Percentiles rank a stretch among this genome's conserved stretches.
These are phyloP conservation scores for Spathaspora passalidarum DNA, from an alignment of 805 yeast species.

Conservation along the genomic window DNA sequence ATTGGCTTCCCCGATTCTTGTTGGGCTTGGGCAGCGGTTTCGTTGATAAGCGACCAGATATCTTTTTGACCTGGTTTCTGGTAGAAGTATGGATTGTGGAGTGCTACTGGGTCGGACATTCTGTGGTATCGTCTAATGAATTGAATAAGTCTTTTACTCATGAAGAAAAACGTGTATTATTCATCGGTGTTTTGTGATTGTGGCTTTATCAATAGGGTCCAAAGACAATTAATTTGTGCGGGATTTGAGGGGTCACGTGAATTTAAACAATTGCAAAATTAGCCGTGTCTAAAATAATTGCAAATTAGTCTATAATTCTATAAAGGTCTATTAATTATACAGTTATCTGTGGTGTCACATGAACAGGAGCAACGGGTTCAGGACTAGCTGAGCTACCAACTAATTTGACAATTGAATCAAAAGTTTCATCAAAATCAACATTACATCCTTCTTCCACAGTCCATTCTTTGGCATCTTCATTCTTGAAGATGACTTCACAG, in stretches of 20 bases:
- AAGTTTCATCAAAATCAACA: conserved; percentile 3
- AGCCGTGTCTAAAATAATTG: no score
- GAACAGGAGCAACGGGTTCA: neutral
- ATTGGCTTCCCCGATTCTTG: conserved; percentile 69
- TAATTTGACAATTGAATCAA: conserved; percentile 3
- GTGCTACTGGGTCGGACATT: conserved; percentile 13
- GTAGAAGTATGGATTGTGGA: conserved; percentile 63
- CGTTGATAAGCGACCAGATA: conserved; percentile 94
- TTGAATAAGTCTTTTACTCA: neutral
- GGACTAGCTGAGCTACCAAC: neutral
- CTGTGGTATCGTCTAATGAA: neutral
- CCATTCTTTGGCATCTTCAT: conserved; percentile 29
- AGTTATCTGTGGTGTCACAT: neutral
- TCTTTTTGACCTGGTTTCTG: conserved; percentile 69
- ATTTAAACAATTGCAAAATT: neutral
- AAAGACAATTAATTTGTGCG: neutral
- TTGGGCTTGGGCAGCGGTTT: conserved; percentile 85
- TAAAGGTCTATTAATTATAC: neutral
- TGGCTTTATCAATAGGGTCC: neutral
- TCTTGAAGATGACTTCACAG: conserved; percentile 50
- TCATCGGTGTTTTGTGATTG: neutral
- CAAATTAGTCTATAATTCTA: neutral
- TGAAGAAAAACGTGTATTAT: neutral
- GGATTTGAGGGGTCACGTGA: neutral
- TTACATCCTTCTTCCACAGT: conserved; percentile 45